A percentile compares a stretch with the other conserved stretches of the same genome.
Conservation (phyloP, 352 stramenopile genomes). For the Pythium phragmiticola region DNA sequence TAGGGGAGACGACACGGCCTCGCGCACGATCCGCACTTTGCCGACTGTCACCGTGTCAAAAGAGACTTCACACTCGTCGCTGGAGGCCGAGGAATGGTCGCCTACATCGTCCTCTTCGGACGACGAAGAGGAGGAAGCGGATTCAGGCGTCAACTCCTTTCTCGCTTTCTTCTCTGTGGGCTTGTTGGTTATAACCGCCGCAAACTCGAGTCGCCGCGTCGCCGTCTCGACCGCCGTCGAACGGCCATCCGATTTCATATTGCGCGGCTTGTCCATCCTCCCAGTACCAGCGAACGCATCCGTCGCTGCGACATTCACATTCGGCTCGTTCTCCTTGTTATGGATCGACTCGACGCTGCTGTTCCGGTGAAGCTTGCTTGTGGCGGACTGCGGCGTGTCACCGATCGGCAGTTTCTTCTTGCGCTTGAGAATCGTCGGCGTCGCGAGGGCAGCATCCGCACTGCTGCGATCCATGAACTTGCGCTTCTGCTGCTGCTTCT, state of each 20-base stretch:
- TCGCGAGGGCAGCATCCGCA: background rate
- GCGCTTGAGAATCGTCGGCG: constrained; percentile 12
- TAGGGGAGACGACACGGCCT: constrained; percentile 38
- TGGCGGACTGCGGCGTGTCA: constrained; percentile 10
- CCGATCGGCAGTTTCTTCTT: constrained; percentile 20
- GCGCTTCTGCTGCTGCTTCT: constrained; percentile 27
- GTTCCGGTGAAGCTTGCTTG: constrained; percentile 2
- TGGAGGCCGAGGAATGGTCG: constrained; percentile 25
- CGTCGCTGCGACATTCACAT: background rate
- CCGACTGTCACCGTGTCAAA: constrained; percentile 66
- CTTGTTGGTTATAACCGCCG: constrained; percentile 22
- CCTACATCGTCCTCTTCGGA: constrained; percentile 22
- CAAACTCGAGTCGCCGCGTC: constrained; percentile 25
- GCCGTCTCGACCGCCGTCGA: constrained; percentile 9
- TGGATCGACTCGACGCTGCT: background rate
- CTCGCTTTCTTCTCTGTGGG: constrained; percentile 12
- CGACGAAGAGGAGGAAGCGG: constrained; percentile 24
- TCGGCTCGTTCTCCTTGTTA: constrained; percentile 14
- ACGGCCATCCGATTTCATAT: background rate
- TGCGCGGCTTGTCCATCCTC: constrained; percentile 6
- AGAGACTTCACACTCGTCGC: constrained; percentile 51
- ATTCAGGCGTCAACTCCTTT: constrained; percentile 2
- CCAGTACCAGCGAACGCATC: background rate
- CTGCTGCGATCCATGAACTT: constrained; percentile 16
- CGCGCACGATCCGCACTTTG: constrained; percentile 55